A percentile compares a stretch with the other conserved stretches of the same genome.
Evolutionary conservation across 345 rosid genomes (phyloP).

Genomic region (Aegle marmelos): DNA sequence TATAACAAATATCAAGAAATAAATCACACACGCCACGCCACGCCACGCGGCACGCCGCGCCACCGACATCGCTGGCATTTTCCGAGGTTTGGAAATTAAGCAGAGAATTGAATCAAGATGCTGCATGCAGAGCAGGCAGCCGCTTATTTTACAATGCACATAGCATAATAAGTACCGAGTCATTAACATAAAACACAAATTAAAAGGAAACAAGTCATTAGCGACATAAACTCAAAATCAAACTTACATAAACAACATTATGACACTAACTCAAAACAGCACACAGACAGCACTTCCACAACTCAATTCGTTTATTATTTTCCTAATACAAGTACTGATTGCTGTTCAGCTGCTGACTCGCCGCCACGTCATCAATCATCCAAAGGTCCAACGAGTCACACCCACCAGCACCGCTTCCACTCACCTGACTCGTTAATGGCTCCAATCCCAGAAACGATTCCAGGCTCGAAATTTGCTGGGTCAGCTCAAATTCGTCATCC

Average conservation of each 20-base stretch:
- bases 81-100: no score
- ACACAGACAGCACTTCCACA: neutral
- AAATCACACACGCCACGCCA: no score
- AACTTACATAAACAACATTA: neutral
- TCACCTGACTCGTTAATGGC: neutral
- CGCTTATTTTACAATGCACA: no score
- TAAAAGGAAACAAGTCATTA: neutral
- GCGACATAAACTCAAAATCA: neutral
- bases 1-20: no score
- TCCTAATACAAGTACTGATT: constrained; percentile 15
- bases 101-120: no score
- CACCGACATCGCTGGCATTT: no score
- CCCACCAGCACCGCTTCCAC: constrained; percentile 14
- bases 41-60: no score
- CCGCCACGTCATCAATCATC: constrained; percentile 66
- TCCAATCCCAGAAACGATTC: constrained; percentile 67
- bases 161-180: no score
- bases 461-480: constrained; percentile 51
- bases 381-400: constrained; percentile 45
- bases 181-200: neutral
- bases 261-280: neutral
- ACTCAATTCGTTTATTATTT: neutral
- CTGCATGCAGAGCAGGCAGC: no score
- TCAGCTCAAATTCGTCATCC: constrained; percentile 37
- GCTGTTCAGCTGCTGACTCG: constrained; percentile 28